phyloP scores from a whole-genome alignment of 345 rosid genomes.

The Eucalyptus pauciflora region DNA sequence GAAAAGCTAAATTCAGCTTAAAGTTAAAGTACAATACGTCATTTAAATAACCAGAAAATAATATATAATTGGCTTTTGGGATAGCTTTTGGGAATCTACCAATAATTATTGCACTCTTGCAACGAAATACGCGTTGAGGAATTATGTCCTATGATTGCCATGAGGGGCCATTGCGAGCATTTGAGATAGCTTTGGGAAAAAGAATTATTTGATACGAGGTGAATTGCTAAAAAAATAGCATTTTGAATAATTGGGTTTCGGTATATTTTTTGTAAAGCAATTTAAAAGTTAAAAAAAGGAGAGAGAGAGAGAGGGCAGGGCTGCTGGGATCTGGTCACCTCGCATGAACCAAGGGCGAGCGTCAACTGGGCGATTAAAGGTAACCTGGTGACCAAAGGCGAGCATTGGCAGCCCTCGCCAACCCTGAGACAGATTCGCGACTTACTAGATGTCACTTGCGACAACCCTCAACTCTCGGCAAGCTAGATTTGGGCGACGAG shows the following conservation, averaged over 20 bases:
- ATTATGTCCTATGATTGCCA: background rate
- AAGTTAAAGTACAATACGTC: background rate
- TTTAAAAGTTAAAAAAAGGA: background rate
- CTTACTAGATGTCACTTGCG: background rate
- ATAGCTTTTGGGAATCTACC: background rate
- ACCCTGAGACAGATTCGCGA: accelerated
- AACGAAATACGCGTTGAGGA: background rate
- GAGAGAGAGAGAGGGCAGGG: background rate
- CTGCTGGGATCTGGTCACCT: accelerated
- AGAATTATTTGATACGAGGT: background rate
- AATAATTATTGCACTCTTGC: background rate
- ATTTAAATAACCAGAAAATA: background rate
- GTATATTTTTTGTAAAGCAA: background rate
- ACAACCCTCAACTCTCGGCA: background rate
- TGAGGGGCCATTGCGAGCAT: background rate
- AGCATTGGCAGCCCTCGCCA: background rate
- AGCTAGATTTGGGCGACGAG: background rate
- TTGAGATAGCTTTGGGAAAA: background rate
- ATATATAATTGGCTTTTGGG: too few species aligned
- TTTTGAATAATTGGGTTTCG: background rate
- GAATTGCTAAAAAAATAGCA: background rate
- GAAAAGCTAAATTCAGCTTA: background rate
- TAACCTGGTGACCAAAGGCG: background rate
- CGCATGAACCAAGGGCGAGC: background rate
- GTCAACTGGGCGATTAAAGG: accelerated